Conservation (phyloP, 2,329 filamentous ascomycete species). For the Onygenales sp. region DNA sequence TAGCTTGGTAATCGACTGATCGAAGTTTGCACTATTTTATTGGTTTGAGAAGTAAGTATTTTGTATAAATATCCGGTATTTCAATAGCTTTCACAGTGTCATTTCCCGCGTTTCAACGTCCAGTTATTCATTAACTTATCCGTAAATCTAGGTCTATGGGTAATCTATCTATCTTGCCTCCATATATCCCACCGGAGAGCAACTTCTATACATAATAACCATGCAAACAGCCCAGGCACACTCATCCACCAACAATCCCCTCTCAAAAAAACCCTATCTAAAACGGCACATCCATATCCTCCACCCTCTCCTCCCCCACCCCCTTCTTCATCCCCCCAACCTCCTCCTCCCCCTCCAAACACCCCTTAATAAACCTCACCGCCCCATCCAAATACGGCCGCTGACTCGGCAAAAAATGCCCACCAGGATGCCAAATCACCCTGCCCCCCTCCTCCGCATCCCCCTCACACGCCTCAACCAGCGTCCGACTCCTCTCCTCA, state of each 20-base stretch:
- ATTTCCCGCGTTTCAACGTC: background rate
- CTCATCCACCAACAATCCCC: background rate
- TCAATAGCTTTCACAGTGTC: background rate
- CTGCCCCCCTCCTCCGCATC: conserved; percentile 41
- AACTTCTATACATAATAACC: too few species aligned
- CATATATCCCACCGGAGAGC: background rate
- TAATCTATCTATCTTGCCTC: too few species aligned
- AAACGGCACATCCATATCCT: conserved; percentile 63
- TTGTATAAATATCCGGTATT: background rate
- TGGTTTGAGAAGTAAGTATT: background rate
- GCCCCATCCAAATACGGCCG: conserved; percentile 72
- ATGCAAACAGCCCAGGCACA: too few species aligned
- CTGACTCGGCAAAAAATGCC: conserved; percentile 78
- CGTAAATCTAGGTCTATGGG: background rate
- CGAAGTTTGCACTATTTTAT: background rate
- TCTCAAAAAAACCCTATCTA: conserved; percentile 17
- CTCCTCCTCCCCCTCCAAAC: conserved; percentile 29
- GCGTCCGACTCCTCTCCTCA: conserved; percentile 56
- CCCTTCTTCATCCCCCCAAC: conserved; percentile 7
- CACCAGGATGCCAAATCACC: conserved; percentile 69
- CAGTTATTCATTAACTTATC: background rate
- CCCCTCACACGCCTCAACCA: conserved; percentile 57
- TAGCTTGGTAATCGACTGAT: background rate
- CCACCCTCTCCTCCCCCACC: conserved; percentile 46
- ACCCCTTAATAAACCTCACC: conserved; percentile 58